Conservation (phyloP, 345 rosid species). For the Jatropha curcas region DNA sequence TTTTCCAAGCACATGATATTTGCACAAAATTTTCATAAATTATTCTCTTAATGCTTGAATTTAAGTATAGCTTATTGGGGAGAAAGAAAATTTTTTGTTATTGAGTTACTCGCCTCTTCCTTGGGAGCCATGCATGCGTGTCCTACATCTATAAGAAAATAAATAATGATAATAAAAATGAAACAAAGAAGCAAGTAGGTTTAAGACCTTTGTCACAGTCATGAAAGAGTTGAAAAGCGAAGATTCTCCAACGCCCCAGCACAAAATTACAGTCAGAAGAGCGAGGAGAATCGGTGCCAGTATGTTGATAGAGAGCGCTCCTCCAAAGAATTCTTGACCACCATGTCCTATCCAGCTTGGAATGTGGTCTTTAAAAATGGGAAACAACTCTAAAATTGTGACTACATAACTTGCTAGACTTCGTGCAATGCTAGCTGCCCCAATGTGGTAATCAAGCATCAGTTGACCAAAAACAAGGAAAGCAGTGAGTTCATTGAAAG, state of each 20-base stretch:
- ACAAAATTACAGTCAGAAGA: slow-evolving; percentile 67
- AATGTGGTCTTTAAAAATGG: slow-evolving; percentile 53
- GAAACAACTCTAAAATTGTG: slow-evolving; percentile 69
- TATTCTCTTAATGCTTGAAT: neutral
- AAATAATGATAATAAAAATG: neutral
- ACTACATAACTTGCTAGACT: slow-evolving; percentile 85
- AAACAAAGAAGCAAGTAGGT: neutral
- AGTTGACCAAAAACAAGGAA: slow-evolving; percentile 90
- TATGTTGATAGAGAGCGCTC: slow-evolving; percentile 72
- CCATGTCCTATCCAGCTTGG: slow-evolving; percentile 92
- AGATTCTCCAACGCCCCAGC: slow-evolving; percentile 84
- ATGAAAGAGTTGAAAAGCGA: slow-evolving; percentile 69
- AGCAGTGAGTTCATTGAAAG: slow-evolving; percentile 90
- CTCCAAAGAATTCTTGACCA: slow-evolving; percentile 73
- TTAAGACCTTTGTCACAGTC: slow-evolving; percentile 73
- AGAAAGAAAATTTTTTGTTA: too few relatives aligned
- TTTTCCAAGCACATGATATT: neutral
- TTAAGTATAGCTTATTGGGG: neutral
- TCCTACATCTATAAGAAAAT: neutral
- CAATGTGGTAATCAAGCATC: slow-evolving; percentile 95
- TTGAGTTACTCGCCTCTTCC: neutral
- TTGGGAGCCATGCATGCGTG: neutral
- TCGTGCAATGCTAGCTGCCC: slow-evolving; percentile 94
- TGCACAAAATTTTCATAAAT: neutral
- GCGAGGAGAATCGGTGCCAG: slow-evolving; percentile 74